Base-by-base conservation (phyloP, 495 filamentous ascomycete genomes). In the Aspergillus conjunctus region DNA sequence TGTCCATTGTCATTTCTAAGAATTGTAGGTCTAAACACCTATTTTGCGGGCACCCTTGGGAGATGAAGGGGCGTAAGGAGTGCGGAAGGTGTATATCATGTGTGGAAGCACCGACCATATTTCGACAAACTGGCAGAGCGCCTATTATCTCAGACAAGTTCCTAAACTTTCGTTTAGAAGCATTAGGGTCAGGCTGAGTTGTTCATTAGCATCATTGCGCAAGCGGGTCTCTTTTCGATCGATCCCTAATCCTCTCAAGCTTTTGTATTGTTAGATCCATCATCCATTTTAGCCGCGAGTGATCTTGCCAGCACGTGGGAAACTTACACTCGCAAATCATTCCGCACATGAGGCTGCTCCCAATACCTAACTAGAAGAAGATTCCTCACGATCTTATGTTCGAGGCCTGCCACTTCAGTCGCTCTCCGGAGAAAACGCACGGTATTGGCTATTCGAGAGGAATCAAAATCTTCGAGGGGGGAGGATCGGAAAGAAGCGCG, bases 341-440 rank as follows among this genome's bases (percentile, higher is more conserved):
- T 71, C 52, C 67, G 71, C 58, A 69, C 53, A 30, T 73, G 60
- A 50, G 77, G 69, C 61, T 77, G 77, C 56, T 79, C 72, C 86
- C 86, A 88, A 53, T 80, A 88, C 61, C 79, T 74, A 20, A 87
- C 81, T 44, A 84, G 67, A 39, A 91, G 66, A 56, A 97, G 66
- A 63, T 88, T 96, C 71, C 86, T 91, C 53, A 97, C 54, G 51
- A 98, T 87, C 56, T 74, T 79, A 69, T 97, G 91, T 77, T 98
- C 94, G 18, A 93, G 59, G 0, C 92, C 91, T 22, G 73, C 81
- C 59, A 81, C 71, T 46, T 77, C 71, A 9, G 87, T 79, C 7
- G 94, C 94, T 30, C 82, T 81, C 37, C 85, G 76, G 7, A 98
- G 78, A 67, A 98, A 97, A 58, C 81, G 78, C 17, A 95, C 59